These are phyloP conservation scores for Syzygium syzygioides DNA, from an alignment of 441 rosid species.

Conservation along the genomic window DNA sequence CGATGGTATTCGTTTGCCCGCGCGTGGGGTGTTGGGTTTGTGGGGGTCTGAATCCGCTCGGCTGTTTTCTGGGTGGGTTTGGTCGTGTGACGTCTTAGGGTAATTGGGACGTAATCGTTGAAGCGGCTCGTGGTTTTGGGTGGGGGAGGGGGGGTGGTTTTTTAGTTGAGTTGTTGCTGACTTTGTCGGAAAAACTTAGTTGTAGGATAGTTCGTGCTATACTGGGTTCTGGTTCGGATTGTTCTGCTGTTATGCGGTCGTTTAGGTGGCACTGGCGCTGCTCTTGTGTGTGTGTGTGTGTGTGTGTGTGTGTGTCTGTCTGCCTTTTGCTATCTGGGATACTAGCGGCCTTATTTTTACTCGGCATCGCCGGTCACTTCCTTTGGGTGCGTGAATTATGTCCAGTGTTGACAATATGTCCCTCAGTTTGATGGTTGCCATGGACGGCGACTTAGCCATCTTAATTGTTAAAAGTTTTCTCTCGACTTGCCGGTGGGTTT, in stretches of 20 bases:
- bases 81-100: neutral
- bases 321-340: neutral
- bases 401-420: neutral
- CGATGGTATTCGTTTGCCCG: neutral
- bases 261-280: neutral
- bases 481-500: neutral
- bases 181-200: neutral
- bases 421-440: neutral
- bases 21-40: neutral
- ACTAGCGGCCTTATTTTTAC: neutral
- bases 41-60: neutral
- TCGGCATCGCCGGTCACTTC: neutral
- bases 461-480: neutral
- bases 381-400: neutral
- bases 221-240: neutral
- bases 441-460: neutral
- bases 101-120: neutral
- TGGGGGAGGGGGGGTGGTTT: neutral
- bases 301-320: neutral
- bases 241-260: neutral
- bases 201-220: neutral
- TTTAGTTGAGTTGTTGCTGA: neutral
- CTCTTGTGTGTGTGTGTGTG: neutral
- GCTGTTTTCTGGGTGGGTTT: neutral
- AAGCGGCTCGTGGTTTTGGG: neutral